Percentiles rank a stretch among this genome's conserved stretches.
Evolutionary conservation across 2,329 filamentous ascomycete species (phyloP).

Genomic region (Parafenestella ontariensis): DNA sequence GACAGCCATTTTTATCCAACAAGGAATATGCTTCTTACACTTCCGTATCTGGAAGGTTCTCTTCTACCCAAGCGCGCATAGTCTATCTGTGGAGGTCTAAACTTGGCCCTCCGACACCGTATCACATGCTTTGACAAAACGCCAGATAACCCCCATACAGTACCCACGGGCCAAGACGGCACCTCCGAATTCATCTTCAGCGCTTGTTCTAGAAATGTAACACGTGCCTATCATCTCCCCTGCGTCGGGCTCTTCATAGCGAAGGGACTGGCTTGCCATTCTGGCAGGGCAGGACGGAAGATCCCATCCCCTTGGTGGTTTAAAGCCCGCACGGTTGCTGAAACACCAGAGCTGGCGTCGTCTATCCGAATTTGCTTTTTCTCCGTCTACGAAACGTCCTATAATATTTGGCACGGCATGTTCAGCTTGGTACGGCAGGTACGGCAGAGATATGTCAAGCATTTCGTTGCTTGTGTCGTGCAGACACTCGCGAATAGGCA

Average conservation of each 20-base stretch:
- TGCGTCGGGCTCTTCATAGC: neutral
- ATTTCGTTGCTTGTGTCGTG: neutral
- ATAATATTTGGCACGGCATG: neutral
- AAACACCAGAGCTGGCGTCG: neutral
- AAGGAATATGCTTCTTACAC: neutral
- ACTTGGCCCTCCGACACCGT: conserved; percentile 14
- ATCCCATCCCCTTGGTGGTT: neutral
- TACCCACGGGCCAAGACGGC: conserved; percentile 15
- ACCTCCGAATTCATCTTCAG: conserved; percentile 1
- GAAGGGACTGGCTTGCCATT: neutral
- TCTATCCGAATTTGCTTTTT: neutral
- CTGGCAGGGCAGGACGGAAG: neutral
- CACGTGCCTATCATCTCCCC: neutral
- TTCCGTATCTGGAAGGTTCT: conserved; percentile 11
- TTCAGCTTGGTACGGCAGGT: neutral
- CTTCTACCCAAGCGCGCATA: conserved; percentile 4
- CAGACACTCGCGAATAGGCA: neutral
- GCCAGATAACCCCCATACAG: conserved; percentile 18
- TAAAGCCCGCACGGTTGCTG: neutral
- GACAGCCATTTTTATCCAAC: neutral
- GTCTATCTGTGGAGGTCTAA: conserved; percentile 3
- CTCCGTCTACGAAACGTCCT: too few relatives aligned
- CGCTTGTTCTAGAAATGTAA: neutral
- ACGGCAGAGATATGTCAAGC: neutral
- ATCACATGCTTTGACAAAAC: conserved; percentile 22